Conservation (phyloP, 345 rosid species). For the Eucalyptus curtisii region DNA sequence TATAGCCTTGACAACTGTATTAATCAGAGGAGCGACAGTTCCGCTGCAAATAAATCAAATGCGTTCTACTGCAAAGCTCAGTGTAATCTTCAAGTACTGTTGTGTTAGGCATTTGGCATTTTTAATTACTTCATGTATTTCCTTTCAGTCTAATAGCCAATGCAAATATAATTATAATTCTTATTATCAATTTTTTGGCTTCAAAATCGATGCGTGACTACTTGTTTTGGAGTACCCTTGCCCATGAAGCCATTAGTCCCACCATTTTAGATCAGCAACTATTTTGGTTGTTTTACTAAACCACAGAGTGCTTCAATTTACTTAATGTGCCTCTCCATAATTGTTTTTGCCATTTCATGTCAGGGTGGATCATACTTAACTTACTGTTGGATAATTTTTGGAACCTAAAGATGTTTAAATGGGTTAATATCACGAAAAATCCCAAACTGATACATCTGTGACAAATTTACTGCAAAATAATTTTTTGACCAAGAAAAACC, state of each 20-base stretch:
- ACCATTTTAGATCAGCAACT: background rate
- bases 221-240: background rate
- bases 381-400: background rate
- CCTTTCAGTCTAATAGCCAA: background rate
- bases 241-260: background rate
- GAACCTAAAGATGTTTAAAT: background rate
- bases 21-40: constrained; percentile 29
- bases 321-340: background rate
- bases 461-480: too few relatives aligned
- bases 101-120: background rate
- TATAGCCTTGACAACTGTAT: constrained; percentile 28
- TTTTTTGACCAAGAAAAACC: too few relatives aligned
- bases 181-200: background rate
- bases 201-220: background rate
- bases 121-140: background rate
- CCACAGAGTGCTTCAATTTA: background rate
- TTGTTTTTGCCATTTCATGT: background rate
- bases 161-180: background rate
- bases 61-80: constrained; percentile 27
- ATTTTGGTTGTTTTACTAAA: background rate
- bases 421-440: too few relatives aligned
- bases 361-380: background rate
- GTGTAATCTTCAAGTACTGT: constrained; percentile 3
- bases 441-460: fast-evolving
- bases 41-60: constrained; percentile 34